Evolutionary conservation across 495 filamentous ascomycete species (phyloP), one percentile per base, ranked within the genome.

Genomic region (Penicillium robsamsonii): DNA sequence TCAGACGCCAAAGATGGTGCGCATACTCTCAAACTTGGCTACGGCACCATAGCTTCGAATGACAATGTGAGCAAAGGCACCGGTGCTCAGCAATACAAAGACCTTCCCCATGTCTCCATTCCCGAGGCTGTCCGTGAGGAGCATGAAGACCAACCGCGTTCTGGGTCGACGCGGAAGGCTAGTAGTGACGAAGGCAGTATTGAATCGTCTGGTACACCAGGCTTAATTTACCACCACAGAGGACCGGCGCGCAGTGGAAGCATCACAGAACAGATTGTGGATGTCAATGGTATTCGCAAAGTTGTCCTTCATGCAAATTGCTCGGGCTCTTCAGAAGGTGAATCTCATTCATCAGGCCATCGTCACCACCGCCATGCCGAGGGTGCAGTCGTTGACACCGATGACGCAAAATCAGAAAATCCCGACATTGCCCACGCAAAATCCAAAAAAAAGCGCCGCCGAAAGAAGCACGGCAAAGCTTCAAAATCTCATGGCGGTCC

Each of bases 201-300:
- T 18, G 64, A 56, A n/a, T 81, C 79, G 11, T 62, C 70, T n/a
- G 68, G 71, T 31, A 72, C 71, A 20, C 62, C 61, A 30, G 69
- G 66, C 48, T 58, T 59, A 8, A 46, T 54, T 25, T 84, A 82
- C 49, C 53, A 59, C 11, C 67, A 70, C 43, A 76, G 77, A 44
- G 78, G 79, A 11, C 76, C 80, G 35, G 87, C 88, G 1, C 83
- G 90, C 35, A 92, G 87, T 61, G 92, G 92, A 11, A 92, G 87
- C 69, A 96, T 96, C 63, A 93, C 90, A 0, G 91, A 96, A 71
- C 91, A 92, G 63, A 80, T 92, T 18, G 75, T 95, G 37, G 90
- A 96, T 67, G 77, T 87, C 11, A 87, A 88, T 43, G 91, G 91
- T 2, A 80, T 95, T 31, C 85, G 87, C 41, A 96, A 96, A 73